A percentile compares a stretch with the other conserved stretches of the same genome.
Evolutionary conservation across 345 rosid genomes (phyloP).

Genomic region (Dipteronia sinensis): DNA sequence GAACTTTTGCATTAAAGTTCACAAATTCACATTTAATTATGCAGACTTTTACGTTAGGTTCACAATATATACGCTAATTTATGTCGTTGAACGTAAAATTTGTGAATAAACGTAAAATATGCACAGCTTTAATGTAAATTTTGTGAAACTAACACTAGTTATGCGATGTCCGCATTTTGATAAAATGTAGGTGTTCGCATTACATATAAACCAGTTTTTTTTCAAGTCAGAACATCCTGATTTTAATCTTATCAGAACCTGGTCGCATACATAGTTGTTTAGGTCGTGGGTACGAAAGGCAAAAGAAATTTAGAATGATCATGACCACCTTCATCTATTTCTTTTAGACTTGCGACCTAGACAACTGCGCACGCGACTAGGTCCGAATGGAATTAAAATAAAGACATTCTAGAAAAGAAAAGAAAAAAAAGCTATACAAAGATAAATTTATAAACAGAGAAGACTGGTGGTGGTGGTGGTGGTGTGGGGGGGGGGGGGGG

Average conservation of each 20-base stretch:
- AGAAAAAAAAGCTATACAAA: no score
- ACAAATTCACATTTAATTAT: not conserved
- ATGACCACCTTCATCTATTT: not conserved
- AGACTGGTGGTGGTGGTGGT: no score
- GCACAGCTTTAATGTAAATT: not conserved
- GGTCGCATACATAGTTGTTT: not conserved
- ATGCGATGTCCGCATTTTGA: not conserved
- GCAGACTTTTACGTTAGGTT: not conserved
- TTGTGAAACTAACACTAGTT: not conserved
- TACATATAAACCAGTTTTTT: not conserved
- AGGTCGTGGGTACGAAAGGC: not conserved
- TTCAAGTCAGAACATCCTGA: not conserved
- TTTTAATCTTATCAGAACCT: not conserved
- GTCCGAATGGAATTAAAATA: no score
- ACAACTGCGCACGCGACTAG: no score
- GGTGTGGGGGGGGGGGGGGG: not conserved
- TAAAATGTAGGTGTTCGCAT: not conserved
- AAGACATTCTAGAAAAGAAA: no score
- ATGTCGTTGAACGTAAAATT: not conserved
- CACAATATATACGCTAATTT: not conserved
- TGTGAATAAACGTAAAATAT: not conserved
- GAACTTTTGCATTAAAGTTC: not conserved
- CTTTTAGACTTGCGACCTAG: not conserved
- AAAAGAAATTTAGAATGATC: not conserved
- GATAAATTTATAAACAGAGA: no score